A percentile compares a stretch with the other conserved stretches of the same genome.
Conservation (phyloP, 1,284 basidiomycete species). For the Ustilago lituana region DNA sequence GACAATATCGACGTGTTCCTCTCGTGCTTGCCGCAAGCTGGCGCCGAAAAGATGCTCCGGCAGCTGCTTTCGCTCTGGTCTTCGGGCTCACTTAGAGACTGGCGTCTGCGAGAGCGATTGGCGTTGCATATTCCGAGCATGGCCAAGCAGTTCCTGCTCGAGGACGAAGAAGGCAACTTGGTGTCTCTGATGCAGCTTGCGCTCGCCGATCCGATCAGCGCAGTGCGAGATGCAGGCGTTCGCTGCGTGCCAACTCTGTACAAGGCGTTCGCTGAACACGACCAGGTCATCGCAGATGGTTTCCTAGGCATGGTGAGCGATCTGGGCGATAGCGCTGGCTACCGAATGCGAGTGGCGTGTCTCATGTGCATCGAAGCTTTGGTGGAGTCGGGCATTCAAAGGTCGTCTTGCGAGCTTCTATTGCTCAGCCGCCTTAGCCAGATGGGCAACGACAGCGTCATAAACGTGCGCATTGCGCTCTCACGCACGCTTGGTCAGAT, state of each 20-base stretch:
- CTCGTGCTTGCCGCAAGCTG: conserved; percentile 71
- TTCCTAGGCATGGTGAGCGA: conserved; percentile 65
- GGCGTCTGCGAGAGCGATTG: conserved; percentile 82
- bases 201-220: conserved; percentile 81
- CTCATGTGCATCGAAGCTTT: conserved; percentile 55
- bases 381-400: conserved; percentile 49
- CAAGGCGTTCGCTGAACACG: conserved; percentile 54
- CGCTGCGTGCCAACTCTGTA: conserved; percentile 70
- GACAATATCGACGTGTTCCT: conserved; percentile 70
- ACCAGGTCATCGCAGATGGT: conserved; percentile 56
- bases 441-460: conserved; percentile 77
- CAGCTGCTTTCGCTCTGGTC: conserved; percentile 76
- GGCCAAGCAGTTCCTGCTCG: conserved; percentile 67
- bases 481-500: conserved; percentile 76
- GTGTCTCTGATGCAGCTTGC: conserved; percentile 73
- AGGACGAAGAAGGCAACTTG: conserved; percentile 64
- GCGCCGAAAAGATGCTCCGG: conserved; percentile 72
- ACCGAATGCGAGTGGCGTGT: conserved; percentile 61
- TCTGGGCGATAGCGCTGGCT: conserved; percentile 55
- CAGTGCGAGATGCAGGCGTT: conserved; percentile 82
- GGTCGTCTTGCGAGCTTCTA: conserved; percentile 71
- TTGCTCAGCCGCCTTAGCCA: conserved; percentile 74
- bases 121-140: conserved; percentile 73
- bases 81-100: conserved; percentile 75
- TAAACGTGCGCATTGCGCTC: conserved; percentile 87